Base-by-base conservation (phyloP, 2,329 filamentous ascomycete species). In the Rutstroemia sp. region DNA sequence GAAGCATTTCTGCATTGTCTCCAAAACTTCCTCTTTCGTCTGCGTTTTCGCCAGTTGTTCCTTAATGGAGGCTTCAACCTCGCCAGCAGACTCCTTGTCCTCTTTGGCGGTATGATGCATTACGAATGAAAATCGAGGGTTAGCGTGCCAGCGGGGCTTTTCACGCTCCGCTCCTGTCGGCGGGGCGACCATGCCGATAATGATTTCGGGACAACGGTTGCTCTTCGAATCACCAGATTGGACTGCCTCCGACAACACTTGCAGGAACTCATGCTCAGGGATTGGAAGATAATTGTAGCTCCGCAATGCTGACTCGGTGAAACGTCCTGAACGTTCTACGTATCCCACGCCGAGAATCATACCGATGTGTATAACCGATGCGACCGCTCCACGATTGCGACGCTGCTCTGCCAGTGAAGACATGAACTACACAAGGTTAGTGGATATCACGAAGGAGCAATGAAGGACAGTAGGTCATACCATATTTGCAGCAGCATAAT, bases 281-380 rank as follows among this genome's bases (percentile, higher is more conserved):
- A 62, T 64, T 2, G 51, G n/a, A 16, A 51, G 25, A n/a, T 51
- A 56, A 14, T 40, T 45, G 4, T 42, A 51, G 19, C 19, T 56
- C 17, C 25, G 21, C 2, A 56, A 17, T 16, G 39, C 27, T 42
- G 46, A 34, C 6, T 51, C 47, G 4, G 38, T 51, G 16, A 36
- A 34, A 12, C 27, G 25, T 12, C 47, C 53, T 25, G 46, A 34
- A 4, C 44, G 55, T 38, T 40, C 38, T 4, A 76, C 62, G 51
- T 69, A 72, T 1, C 76, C 75, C 4, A 72, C 64, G 5, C 70
- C 74, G 3, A 68, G 66, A 8, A 84, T 73, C 1, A 74, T 73
- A 0, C 79, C 79, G 14, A 84, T 69, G 61, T 83, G 75, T 1
- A 86, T 70, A 0, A 74, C 74, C 0, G 76, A 71, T 23, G 75